These are phyloP conservation scores for Chaetomidium leptoderma DNA, from an alignment of 495 filamentous ascomycete genomes.

Conservation along the genomic window DNA sequence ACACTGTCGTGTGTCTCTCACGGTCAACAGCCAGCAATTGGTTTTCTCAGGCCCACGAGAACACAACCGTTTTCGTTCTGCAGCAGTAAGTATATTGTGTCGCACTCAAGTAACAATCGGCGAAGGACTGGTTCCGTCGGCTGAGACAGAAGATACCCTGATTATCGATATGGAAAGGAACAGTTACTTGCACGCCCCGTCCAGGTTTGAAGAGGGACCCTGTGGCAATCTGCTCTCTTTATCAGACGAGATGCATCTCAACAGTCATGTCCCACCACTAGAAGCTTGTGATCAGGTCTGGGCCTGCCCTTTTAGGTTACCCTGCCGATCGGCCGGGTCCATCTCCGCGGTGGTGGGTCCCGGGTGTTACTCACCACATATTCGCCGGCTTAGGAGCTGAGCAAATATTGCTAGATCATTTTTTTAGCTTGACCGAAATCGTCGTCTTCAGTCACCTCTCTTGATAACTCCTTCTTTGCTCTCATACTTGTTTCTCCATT, in stretches of 20 bases:
- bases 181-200: too few relatives aligned
- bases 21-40: background rate
- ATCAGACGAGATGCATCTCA: too few relatives aligned
- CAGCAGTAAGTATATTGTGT: too few relatives aligned
- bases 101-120: too few relatives aligned
- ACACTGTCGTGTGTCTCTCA: background rate
- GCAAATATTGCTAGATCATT: background rate
- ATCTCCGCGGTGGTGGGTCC: constrained; percentile 9
- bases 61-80: background rate
- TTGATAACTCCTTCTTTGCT: background rate
- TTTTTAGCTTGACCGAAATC: constrained; percentile 1
- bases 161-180: too few relatives aligned
- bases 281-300: background rate
- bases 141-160: too few relatives aligned
- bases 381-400: constrained; percentile 4
- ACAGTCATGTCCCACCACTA: background rate
- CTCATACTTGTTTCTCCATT: background rate
- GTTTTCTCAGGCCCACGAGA: background rate
- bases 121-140: too few relatives aligned
- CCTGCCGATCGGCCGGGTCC: background rate
- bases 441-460: too few relatives aligned
- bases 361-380: background rate
- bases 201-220: too few relatives aligned
- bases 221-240: too few relatives aligned
- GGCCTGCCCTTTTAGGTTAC: background rate